Conservation (phyloP, 1,139 yeast species). For the Saccharomyces hybrid region DNA sequence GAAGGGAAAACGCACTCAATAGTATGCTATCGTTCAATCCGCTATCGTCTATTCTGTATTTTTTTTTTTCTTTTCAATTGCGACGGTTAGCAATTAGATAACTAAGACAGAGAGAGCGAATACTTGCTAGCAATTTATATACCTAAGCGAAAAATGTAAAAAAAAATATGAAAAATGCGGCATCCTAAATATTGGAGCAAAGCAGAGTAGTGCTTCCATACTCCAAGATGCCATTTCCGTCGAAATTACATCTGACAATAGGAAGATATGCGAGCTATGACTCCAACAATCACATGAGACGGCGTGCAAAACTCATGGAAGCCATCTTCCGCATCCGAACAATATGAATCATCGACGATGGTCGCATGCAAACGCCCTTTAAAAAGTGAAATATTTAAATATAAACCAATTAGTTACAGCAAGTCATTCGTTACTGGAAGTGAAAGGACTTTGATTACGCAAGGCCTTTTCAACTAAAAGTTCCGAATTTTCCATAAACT, state of each 20-base stretch:
- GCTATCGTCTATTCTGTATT: not conserved
- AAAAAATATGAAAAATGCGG: not conserved
- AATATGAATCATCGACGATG: not conserved
- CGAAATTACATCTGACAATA: not conserved
- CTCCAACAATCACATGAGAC: not conserved
- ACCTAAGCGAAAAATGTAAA: not conserved
- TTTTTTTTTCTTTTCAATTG: not conserved
- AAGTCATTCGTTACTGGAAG: not conserved
- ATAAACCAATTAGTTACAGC: not conserved
- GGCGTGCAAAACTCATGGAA: not conserved
- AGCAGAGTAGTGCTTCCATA: not conserved
- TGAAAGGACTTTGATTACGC: not conserved
- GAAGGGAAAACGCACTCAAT: not conserved
- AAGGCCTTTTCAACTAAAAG: constrained; percentile 10
- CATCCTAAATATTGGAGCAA: not conserved
- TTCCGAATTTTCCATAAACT: constrained; percentile 22
- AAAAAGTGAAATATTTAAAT: not conserved
- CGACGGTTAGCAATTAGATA: not conserved
- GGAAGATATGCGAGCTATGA: not conserved
- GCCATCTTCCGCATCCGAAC: not conserved
- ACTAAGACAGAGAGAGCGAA: not conserved
- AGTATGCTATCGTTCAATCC: not conserved
- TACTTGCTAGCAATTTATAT: not conserved
- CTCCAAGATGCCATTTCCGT: not conserved
- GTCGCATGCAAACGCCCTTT: not conserved